A percentile compares a stretch with the other conserved stretches of the same genome.
Evolutionary conservation across 345 rosid species (phyloP).

Genomic region (Eucalyptus viminalis): DNA sequence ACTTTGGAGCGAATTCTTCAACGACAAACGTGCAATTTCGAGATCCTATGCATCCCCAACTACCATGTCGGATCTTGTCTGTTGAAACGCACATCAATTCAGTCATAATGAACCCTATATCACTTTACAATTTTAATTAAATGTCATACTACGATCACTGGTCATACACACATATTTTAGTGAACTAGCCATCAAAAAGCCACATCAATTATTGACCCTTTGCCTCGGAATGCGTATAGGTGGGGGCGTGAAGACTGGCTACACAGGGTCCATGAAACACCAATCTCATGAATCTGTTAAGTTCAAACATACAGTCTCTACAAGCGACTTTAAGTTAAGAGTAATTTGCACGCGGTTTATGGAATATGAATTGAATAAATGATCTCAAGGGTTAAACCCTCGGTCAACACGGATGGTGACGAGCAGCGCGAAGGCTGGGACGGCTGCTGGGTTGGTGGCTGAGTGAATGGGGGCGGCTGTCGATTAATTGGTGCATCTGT

Average conservation of each 20-base stretch:
- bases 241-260: not conserved
- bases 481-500: not conserved
- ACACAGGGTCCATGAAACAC: not conserved
- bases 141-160: not conserved
- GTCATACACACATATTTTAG: not conserved
- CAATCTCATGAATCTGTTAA: not conserved
- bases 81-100: not conserved
- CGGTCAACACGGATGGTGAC: not conserved
- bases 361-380: not conserved
- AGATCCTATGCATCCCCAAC: not conserved
- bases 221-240: not conserved
- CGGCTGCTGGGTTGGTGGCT: not conserved
- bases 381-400: not conserved
- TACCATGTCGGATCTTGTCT: not conserved
- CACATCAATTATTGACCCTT: not conserved
- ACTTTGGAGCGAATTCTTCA: not conserved
- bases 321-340: not conserved
- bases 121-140: not conserved
- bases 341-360: accelerated
- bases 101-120: not conserved
- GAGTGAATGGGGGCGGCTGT: not conserved
- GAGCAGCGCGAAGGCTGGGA: not conserved
- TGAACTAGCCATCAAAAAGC: not conserved
- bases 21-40: not conserved
- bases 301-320: accelerated